Conservation (phyloP, 768 basidiomycete genomes). For the Tulasnella calospora region DNA sequence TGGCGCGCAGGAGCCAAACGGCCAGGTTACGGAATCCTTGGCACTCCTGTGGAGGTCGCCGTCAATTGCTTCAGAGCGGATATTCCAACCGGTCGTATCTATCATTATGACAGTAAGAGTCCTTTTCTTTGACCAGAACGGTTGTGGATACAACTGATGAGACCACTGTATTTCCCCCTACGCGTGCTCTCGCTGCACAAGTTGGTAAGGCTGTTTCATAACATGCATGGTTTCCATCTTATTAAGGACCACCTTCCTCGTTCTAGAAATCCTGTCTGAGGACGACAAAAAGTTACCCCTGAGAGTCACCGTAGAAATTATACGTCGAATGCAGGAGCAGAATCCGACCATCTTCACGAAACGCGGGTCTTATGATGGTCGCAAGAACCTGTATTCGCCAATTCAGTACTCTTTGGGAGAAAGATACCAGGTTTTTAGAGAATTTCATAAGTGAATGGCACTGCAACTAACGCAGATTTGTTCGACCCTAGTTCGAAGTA, state of each 20-base stretch:
- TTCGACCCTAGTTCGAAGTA: background rate
- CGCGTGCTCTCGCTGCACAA: background rate
- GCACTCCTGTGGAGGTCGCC: background rate
- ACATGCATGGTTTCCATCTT: background rate
- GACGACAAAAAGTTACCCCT: conserved; percentile 69
- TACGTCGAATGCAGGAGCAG: conserved; percentile 2
- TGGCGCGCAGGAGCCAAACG: background rate
- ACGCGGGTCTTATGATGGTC: conserved; percentile 1
- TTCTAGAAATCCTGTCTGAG: background rate
- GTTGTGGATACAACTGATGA: background rate
- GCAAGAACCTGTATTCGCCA: conserved; percentile 13
- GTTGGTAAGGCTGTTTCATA: background rate
- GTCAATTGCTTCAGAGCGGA: conserved; percentile 1
- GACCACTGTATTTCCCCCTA: background rate
- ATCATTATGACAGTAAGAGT: conserved; percentile 8
- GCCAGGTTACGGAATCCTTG: background rate
- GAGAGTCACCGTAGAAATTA: conserved; percentile 54
- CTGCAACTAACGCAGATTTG: background rate
- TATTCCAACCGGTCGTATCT: background rate
- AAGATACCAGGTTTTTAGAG: conserved; percentile 40
- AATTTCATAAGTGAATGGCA: background rate
- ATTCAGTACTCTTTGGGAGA: conserved; percentile 28
- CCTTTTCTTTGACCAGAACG: background rate
- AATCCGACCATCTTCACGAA: background rate
- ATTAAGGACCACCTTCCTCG: background rate